A percentile compares a stretch with the other conserved stretches of the same genome.
phyloP scores from a whole-genome alignment of 2,329 filamentous ascomycete species.

The Elsinoe batatas region DNA sequence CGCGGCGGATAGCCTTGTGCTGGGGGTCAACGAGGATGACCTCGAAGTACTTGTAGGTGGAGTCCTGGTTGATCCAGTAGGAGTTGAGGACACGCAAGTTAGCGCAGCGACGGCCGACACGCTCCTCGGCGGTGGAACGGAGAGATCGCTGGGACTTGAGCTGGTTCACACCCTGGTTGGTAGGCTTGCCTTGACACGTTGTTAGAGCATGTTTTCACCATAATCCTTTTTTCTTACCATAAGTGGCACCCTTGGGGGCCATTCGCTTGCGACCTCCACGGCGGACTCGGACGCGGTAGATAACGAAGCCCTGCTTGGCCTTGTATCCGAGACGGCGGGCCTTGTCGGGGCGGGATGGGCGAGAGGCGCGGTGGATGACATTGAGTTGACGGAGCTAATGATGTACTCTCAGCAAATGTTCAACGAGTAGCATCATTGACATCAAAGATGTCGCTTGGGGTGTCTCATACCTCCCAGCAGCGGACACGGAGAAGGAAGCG shows the following conservation, averaged over 20 bases:
- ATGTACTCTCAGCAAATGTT: conserved; percentile 99
- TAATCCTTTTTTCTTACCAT: conserved; percentile 54
- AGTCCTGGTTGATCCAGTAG: conserved; percentile 99
- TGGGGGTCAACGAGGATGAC: conserved; percentile 99
- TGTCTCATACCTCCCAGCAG: conserved; percentile 86
- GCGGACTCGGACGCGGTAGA: conserved; percentile 98
- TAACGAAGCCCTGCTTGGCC: conserved; percentile 99
- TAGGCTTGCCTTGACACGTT: conserved; percentile 75
- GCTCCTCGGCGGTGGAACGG: conserved; percentile 96
- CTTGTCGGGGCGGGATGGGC: conserved; percentile 98
- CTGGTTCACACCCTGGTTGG: conserved; percentile 99
- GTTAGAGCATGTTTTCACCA: conserved; percentile 21
- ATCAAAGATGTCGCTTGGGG: conserved; percentile 28
- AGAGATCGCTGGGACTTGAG: conserved; percentile 99
- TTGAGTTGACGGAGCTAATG: conserved; percentile 99
- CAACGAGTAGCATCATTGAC: conserved; percentile 75
- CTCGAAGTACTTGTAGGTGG: conserved; percentile 99
- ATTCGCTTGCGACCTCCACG: conserved; percentile 98
- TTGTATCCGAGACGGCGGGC: conserved; percentile 99
- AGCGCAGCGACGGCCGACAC: conserved; percentile 97
- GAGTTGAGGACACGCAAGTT: conserved; percentile 99
- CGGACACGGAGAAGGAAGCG: conserved; percentile 99
- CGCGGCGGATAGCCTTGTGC: conserved; percentile 99
- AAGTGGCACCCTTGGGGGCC: conserved; percentile 94
- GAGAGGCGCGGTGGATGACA: conserved; percentile 98